Base-by-base conservation (phyloP, 805 yeast species). In the Metschnikowia lachancei region DNA sequence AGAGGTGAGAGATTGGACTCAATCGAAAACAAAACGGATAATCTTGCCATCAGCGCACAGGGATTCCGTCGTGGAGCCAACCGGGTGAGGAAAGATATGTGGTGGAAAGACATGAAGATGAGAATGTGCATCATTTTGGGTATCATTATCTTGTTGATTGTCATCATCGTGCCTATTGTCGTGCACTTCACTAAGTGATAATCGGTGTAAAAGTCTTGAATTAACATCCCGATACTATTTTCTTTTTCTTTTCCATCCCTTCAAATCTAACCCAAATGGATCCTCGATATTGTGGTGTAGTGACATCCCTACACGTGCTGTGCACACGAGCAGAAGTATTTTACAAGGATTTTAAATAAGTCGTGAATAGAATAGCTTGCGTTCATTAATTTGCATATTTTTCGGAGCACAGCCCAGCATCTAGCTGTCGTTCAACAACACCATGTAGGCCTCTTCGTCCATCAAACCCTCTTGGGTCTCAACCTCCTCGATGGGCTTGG, bases 21-120 rank as follows among this genome's bases (percentile, higher is more conserved):
- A 38, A 83, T 92, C 57, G 96, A 91, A 62, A 94, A 87, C 64
- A 87, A 90, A 64, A 94, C 98, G 9, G 96, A 90, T 61, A 89
- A 87, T 65, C 78, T 92, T 58, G 96, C 96, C 36, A 88, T 84
- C 39, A 81, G 88, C 39, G 98, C 99, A 9, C 92, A 88, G 58
- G 94, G 96, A 31, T 92, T 94, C 75, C 88, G 95, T 65, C 81
- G 96, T 65, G 95, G 97, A 34, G 98, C 99, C 49, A 92, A 92
- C 72, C 83, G 95, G 59, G 97, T 92, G 39, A 87, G 99, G 71
- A 92, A 91, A 69, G 95, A 91, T 64, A 92, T 92, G 97, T 92
- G 98, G 98, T 87, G 95, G 87, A 92, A 94, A 69, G 96, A 92
- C 66, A 78, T 94, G 81, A 94, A 94, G 75, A 86, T 94, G 92